These are phyloP conservation scores for Yamadazyma sp. DNA, from an alignment of 805 yeast genomes.

Conservation along the genomic window DNA sequence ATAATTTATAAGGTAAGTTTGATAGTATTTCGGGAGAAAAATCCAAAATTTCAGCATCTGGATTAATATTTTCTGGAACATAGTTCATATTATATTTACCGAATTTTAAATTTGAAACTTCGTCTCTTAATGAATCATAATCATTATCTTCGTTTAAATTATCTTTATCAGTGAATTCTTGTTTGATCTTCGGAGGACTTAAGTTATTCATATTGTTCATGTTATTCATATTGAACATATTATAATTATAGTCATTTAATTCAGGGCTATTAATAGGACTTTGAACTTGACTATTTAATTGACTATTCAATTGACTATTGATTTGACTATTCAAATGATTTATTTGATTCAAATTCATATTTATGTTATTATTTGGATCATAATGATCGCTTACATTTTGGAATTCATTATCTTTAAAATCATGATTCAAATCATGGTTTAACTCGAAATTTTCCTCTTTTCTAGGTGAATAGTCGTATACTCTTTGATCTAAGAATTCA, in stretches of 20 bases:
- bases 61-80: slow-evolving; percentile 29
- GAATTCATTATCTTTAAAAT: no score
- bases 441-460: slow-evolving; percentile 4
- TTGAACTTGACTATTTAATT: slow-evolving; percentile 2
- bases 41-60: slow-evolving; percentile 33
- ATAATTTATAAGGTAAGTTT: slow-evolving; percentile 46
- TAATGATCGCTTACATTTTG: no score
- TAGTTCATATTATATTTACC: slow-evolving; percentile 43
- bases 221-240: no score
- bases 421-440: no score
- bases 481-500: slow-evolving; percentile 54
- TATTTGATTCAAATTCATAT: no score
- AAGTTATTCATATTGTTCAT: no score
- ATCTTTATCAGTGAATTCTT: neutral
- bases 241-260: no score
- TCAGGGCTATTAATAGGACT: slow-evolving; percentile 4
- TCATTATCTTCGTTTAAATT: slow-evolving; percentile 4
- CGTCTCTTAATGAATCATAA: slow-evolving; percentile 44
- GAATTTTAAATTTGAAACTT: slow-evolving; percentile 51
- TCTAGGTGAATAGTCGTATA: slow-evolving; percentile 35
- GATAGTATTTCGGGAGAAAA: slow-evolving; percentile 34
- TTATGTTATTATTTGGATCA: no score
- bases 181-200: slow-evolving; percentile 1
- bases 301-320: slow-evolving; percentile 3
- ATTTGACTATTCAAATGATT: slow-evolving; percentile 1